These are phyloP conservation scores for Erysiphe pulchra DNA, from an alignment of 2,329 filamentous ascomycete genomes.

Conservation along the genomic window DNA sequence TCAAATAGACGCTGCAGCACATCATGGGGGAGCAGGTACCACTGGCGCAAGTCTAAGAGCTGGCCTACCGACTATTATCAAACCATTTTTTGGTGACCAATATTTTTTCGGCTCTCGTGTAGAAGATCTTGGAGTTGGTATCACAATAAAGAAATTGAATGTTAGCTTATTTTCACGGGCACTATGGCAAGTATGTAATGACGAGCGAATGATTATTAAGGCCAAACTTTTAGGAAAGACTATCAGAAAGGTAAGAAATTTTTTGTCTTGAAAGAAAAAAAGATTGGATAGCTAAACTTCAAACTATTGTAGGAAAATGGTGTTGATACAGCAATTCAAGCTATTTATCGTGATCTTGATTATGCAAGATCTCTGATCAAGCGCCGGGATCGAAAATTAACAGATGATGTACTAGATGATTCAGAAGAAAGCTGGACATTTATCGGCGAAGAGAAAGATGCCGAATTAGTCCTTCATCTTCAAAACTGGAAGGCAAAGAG, in stretches of 20 bases:
- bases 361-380: conserved; percentile 71
- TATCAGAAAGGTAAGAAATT: conserved; percentile 45
- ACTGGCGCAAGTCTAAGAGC: conserved; percentile 81
- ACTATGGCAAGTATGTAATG: conserved; percentile 76
- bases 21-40: conserved; percentile 85
- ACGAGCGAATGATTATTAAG: conserved; percentile 74
- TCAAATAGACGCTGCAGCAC: conserved; percentile 80
- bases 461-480: conserved; percentile 10
- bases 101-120: conserved; percentile 84
- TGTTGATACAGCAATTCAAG: conserved; percentile 72
- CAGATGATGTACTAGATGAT: conserved; percentile 28
- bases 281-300: background rate
- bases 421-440: conserved; percentile 78
- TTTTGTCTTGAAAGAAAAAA: no score
- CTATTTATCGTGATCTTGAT: conserved; percentile 82
- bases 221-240: conserved; percentile 59
- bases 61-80: conserved; percentile 79
- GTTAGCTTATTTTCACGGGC: conserved; percentile 65
- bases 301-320: conserved; percentile 46
- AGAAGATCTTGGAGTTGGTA: conserved; percentile 79
- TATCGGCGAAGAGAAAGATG: conserved; percentile 27
- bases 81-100: conserved; percentile 94
- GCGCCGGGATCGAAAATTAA: conserved; percentile 28
- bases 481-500: conserved; percentile 13
- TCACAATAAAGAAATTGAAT: conserved; percentile 72